phyloP scores from a whole-genome alignment of 805 yeast genomes.

The Ogataea populi-albae region DNA sequence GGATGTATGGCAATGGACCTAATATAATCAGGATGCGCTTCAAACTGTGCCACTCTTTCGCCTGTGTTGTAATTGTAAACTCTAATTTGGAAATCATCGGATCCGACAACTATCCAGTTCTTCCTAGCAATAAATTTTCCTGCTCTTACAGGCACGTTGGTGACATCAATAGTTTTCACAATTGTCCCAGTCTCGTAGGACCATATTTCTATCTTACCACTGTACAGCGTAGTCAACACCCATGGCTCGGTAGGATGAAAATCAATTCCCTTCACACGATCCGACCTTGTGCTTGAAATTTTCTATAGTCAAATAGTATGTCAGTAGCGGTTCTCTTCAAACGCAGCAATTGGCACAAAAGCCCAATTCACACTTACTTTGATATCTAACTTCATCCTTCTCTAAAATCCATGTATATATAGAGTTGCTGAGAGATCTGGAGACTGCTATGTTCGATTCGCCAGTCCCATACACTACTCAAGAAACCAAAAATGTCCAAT shows the following conservation, averaged over 20 bases:
- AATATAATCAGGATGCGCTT: slow-evolving; percentile 97
- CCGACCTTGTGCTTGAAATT: slow-evolving; percentile 86
- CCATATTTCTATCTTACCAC: slow-evolving; percentile 92
- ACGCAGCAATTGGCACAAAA: too few relatives aligned
- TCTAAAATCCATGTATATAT: background rate
- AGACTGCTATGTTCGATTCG: too few relatives aligned
- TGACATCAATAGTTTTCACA: slow-evolving; percentile 87
- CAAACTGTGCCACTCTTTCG: slow-evolving; percentile 91
- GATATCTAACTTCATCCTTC: slow-evolving; percentile 47
- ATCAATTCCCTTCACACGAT: slow-evolving; percentile 96
- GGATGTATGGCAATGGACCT: slow-evolving; percentile 95
- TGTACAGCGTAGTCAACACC: slow-evolving; percentile 87
- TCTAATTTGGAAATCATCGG: slow-evolving; percentile 92
- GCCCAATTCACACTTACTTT: slow-evolving; percentile 33
- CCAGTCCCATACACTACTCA: too few relatives aligned
- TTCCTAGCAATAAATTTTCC: slow-evolving; percentile 94
- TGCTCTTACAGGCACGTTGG: slow-evolving; percentile 95
- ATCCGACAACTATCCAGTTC: slow-evolving; percentile 95
- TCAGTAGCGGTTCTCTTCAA: background rate
- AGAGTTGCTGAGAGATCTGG: too few relatives aligned
- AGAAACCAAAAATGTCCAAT: too few relatives aligned
- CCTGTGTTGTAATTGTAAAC: slow-evolving; percentile 95
- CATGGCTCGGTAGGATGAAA: slow-evolving; percentile 98
- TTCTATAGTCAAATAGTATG: slow-evolving; percentile 40
- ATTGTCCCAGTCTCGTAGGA: slow-evolving; percentile 81